Evolutionary conservation across 805 yeast species (phyloP).

Genomic region (Candida schatavii): DNA sequence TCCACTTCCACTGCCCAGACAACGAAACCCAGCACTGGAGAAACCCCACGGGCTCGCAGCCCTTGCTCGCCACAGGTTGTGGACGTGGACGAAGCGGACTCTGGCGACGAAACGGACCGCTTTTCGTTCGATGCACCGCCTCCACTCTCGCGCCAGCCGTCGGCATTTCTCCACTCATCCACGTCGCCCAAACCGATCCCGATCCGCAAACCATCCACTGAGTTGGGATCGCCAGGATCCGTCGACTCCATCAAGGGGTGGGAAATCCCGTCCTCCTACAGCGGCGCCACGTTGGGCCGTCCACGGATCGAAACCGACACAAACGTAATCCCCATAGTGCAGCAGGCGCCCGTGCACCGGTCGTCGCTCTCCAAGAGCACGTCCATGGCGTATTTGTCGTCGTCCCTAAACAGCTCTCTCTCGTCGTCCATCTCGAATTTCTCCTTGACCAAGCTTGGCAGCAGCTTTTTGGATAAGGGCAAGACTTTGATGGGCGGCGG

Average conservation of each 20-base stretch:
- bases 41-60: background rate
- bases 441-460: slow-evolving; percentile 39
- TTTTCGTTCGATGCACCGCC: background rate
- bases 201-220: background rate
- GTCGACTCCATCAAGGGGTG: slow-evolving; percentile 38
- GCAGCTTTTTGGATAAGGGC: slow-evolving; percentile 47
- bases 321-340: slow-evolving; percentile 20
- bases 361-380: slow-evolving; percentile 38
- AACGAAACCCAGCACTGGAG: background rate
- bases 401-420: slow-evolving; percentile 37
- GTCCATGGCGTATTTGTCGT: slow-evolving; percentile 39
- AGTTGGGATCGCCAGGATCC: slow-evolving; percentile 1
- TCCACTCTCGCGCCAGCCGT: slow-evolving; percentile 4
- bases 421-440: slow-evolving; percentile 37
- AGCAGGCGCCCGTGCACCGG: slow-evolving; percentile 14
- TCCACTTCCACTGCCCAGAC: background rate
- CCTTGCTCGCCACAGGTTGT: background rate
- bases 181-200: slow-evolving; percentile 3
- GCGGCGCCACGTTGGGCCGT: slow-evolving; percentile 19
- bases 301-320: slow-evolving; percentile 14
- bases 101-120: background rate
- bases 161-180: background rate
- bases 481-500: slow-evolving; percentile 27
- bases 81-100: background rate
- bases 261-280: slow-evolving; percentile 43